A percentile compares a stretch with the other conserved stretches of the same genome.
Evolutionary conservation across 371 early-diverging fungal genomes (phyloP).

Genomic region (Mucor plumbeus): DNA sequence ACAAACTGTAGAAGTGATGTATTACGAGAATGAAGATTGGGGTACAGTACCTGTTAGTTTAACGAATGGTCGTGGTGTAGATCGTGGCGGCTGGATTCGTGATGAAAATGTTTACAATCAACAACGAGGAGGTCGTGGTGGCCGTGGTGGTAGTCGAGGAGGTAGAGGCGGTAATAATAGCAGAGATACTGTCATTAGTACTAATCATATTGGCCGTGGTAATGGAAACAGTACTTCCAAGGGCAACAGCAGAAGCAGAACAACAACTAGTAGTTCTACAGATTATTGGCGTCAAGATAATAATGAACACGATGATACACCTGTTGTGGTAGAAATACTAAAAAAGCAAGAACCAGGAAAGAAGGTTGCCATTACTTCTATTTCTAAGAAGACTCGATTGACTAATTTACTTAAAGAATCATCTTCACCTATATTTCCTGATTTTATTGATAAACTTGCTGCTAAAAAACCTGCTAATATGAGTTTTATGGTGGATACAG

Average conservation of each 20-base stretch:
- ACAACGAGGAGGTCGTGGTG: constrained; percentile 1
- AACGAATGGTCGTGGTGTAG: not conserved
- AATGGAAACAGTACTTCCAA: no score
- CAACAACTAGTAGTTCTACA: not conserved
- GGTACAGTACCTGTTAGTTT: not conserved
- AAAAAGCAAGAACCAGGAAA: constrained; percentile 12
- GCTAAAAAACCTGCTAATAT: constrained; percentile 36
- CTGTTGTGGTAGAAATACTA: constrained; percentile 17
- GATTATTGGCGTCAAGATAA: constrained; percentile 12
- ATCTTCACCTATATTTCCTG: constrained; percentile 35
- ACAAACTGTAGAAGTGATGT: constrained; percentile 1
- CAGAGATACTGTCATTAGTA: not conserved
- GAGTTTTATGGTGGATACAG: constrained; percentile 40
- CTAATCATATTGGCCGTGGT: no score
- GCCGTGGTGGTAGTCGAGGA: not conserved
- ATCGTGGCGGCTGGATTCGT: constrained; percentile 21
- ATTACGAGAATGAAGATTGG: constrained; percentile 19
- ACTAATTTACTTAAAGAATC: constrained; percentile 25
- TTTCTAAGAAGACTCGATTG: constrained; percentile 11
- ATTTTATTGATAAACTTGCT: constrained; percentile 29
- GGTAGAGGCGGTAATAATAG: not conserved
- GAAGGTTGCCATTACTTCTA: not conserved
- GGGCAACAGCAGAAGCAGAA: not conserved
- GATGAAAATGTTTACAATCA: constrained; percentile 3
- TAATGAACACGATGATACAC: not conserved